phyloP scores from a whole-genome alignment of 306 rosid species.

The Gynostemma pentaphyllum region DNA sequence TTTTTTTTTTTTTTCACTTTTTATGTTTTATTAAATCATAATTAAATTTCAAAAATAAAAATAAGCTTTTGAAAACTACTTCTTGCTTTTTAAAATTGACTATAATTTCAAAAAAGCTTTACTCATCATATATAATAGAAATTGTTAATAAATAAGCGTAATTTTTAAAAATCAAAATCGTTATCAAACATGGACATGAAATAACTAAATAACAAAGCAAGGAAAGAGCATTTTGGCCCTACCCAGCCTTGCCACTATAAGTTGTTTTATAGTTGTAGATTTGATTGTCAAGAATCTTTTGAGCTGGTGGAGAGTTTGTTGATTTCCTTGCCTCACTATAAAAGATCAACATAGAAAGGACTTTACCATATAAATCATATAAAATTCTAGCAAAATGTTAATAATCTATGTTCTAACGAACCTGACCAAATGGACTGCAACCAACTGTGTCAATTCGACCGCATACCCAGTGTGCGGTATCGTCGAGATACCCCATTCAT shows the following conservation, averaged over 20 bases:
- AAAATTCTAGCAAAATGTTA: not conserved
- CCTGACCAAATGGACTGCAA: conserved; percentile 71
- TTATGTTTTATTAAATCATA: too few relatives aligned
- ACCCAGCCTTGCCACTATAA: conserved; percentile 73
- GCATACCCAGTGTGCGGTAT: conserved; percentile 82
- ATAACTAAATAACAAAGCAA: too few relatives aligned
- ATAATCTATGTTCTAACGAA: conserved; percentile 23
- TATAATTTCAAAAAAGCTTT: too few relatives aligned
- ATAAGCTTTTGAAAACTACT: too few relatives aligned
- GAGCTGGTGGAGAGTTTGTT: conserved; percentile 34
- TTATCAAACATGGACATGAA: not conserved
- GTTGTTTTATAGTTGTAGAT: conserved; percentile 76
- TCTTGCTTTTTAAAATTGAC: too few relatives aligned
- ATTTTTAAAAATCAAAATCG: not conserved
- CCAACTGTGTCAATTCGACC: conserved; percentile 48
- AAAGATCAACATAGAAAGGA: conserved; percentile 3
- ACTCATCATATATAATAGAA: too few relatives aligned
- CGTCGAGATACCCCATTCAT: conserved; percentile 53
- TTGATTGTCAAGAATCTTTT: conserved; percentile 47
- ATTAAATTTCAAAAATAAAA: too few relatives aligned
- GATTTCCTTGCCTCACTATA: conserved; percentile 88
- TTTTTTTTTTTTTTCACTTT: too few relatives aligned
- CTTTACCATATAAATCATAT: not conserved
- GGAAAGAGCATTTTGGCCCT: too few relatives aligned
- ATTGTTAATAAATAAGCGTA: too few relatives aligned